phyloP scores from a whole-genome alignment of 2,329 filamentous ascomycete genomes.

The Aspergillus uvarum region DNA sequence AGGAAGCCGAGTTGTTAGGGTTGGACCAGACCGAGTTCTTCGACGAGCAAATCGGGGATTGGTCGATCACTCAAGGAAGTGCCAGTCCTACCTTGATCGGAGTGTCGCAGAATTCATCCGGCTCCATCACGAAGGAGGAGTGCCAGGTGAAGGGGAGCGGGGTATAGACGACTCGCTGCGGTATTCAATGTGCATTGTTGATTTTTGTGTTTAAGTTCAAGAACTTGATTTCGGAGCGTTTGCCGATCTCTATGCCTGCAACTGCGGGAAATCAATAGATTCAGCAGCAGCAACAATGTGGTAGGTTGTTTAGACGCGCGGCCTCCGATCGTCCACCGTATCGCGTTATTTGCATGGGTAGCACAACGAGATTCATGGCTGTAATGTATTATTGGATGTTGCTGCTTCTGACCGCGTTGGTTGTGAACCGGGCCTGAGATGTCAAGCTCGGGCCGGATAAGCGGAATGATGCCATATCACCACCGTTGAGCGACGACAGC shows the following conservation, averaged over 20 bases:
- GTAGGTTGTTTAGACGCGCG: not conserved
- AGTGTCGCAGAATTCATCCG: conserved; percentile 15
- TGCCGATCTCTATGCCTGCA: not conserved
- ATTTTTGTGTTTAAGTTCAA: not conserved
- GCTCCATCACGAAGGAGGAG: conserved; percentile 11
- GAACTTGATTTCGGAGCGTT: not conserved
- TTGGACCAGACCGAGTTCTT: conserved; percentile 57
- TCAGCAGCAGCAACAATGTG: not conserved
- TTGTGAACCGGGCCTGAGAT: no score
- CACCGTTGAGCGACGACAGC: not conserved
- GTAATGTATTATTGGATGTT: not conserved
- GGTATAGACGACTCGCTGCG: not conserved
- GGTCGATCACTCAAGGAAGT: conserved; percentile 37
- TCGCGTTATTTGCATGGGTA: not conserved
- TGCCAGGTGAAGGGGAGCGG: conserved; percentile 6
- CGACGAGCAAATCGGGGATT: conserved; percentile 58
- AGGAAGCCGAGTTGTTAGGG: conserved; percentile 57
- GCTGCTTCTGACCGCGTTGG: not conserved
- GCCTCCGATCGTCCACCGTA: not conserved
- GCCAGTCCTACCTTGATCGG: conserved; percentile 14
- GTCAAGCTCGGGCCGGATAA: not conserved
- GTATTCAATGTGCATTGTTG: not conserved
- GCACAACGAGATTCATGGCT: not conserved
- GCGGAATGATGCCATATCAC: not conserved
- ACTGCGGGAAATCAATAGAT: not conserved